phyloP scores from a whole-genome alignment of 176 grass and related monocot species.

The Areca catechu region DNA sequence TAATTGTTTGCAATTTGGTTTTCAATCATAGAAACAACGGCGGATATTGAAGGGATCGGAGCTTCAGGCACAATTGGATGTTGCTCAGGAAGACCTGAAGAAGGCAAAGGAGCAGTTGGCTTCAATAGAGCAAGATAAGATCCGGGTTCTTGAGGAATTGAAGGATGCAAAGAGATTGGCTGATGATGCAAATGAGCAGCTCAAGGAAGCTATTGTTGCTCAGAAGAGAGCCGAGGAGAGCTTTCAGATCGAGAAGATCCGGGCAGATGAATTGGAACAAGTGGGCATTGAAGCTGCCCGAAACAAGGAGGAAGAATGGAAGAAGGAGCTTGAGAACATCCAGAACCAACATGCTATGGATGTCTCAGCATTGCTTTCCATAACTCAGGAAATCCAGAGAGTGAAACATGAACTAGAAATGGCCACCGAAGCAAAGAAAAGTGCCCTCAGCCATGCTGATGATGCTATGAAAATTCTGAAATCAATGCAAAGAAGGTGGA shows the following conservation, averaged over 20 bases:
- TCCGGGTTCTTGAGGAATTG: conserved; percentile 36
- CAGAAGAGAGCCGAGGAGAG: conserved; percentile 56
- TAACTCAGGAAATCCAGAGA: conserved; percentile 42
- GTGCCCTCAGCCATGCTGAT: conserved; percentile 25
- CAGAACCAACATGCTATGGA: conserved; percentile 47
- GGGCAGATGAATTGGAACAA: conserved; percentile 59
- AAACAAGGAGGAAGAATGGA: conserved; percentile 50
- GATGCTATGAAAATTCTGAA: conserved; percentile 28
- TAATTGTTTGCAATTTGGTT: background rate
- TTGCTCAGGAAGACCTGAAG: conserved; percentile 47
- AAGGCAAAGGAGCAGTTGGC: conserved; percentile 40
- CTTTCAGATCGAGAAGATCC: conserved; percentile 60
- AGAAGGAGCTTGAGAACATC: conserved; percentile 25
- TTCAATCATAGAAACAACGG: conserved; percentile 38
- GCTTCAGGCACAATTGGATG: conserved; percentile 42
- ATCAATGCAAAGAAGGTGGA: conserved; percentile 38
- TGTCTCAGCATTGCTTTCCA: conserved; percentile 26
- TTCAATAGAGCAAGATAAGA: conserved; percentile 40
- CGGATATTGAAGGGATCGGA: conserved; percentile 37
- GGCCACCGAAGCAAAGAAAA: conserved; percentile 28
- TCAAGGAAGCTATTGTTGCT: conserved; percentile 40
- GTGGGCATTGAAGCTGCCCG: conserved; percentile 30
- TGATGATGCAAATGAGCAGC: conserved; percentile 30
- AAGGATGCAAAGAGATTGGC: conserved; percentile 28
- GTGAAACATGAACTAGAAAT: conserved; percentile 39